Evolutionary conservation across 257 asterid species (phyloP), one percentile per base, ranked within the genome.

Genomic region (Petunia secreta): DNA sequence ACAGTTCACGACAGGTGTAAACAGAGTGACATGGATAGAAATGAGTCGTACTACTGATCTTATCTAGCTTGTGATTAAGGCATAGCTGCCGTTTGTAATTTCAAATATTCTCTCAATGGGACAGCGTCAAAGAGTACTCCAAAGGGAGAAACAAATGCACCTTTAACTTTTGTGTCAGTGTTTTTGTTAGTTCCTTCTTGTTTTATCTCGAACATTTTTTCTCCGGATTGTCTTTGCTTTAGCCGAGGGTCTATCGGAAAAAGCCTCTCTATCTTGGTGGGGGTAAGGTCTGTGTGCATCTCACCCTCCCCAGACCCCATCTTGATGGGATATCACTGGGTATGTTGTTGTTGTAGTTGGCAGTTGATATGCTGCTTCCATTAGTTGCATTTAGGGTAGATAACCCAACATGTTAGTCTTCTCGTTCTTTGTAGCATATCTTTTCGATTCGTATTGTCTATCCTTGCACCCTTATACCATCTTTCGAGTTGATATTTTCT

Each of bases 401-500:
- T 25, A 25, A 25, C 25, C 25, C 25, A 25, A 25, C 25, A 25
- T 25, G 25, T 25, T 25, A 25, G 25, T 25, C 25, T 25, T 25
- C 25, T 25, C 25, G 25, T 25, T 25, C 25, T 25, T 25, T 25
- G 25, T 25, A 25, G 25, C 25, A 25, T 25, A 25, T 25, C 25
- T 25, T 25, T 50, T 73, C 34, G 62, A 50, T 11, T 73, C 62
- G 11, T 50, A 38, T 69, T 77, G 79, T 62, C 78, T 48, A 62
- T 83, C 41, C 52, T 76, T 75, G 41, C 58, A 39, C 59, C 75
- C 83, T 68, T 5, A 46, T 67, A 36, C 84, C 68, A 75, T 48
- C 54, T 74, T 83, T 87, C 81, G 80, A 87, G 53, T 64, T 52
- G 52, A 83, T 67, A 63, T 81, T 64, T 53, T 81, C 77, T 69